Evolutionary conservation across 495 filamentous ascomycete species (phyloP).

Genomic region (Daldinia childiae): DNA sequence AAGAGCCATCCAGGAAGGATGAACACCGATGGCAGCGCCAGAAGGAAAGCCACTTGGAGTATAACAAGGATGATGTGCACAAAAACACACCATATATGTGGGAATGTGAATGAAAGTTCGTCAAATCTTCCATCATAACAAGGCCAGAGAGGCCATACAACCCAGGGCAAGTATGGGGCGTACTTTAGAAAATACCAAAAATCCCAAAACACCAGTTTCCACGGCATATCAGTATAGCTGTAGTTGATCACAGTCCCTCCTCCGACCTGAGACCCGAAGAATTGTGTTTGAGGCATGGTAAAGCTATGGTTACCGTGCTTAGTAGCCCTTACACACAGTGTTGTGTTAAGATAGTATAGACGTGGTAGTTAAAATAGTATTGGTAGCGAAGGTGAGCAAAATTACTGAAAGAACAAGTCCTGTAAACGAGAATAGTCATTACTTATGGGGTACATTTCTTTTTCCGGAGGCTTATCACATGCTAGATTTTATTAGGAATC

Average conservation of each 20-base stretch:
- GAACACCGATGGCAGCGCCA: background rate
- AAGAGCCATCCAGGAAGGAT: slow-evolving; percentile 2
- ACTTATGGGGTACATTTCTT: background rate
- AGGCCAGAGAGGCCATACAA: background rate
- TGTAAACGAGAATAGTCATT: background rate
- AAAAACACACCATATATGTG: slow-evolving; percentile 1
- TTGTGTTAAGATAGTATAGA: background rate
- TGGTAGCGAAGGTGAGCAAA: background rate
- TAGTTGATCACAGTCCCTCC: slow-evolving; percentile 1
- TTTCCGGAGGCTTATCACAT: background rate
- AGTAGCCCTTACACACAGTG: background rate
- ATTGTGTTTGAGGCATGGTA: background rate
- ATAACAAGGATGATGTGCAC: background rate
- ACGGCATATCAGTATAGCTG: slow-evolving; percentile 5
- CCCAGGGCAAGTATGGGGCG: background rate
- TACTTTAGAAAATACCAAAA: background rate
- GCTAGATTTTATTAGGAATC: background rate
- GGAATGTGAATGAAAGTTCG: slow-evolving; percentile 1
- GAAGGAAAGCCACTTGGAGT: background rate
- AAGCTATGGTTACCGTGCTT: background rate
- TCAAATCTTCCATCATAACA: background rate
- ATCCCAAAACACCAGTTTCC: slow-evolving; percentile 1
- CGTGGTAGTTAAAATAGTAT: too few relatives aligned
- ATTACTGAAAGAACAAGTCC: background rate
- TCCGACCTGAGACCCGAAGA: slow-evolving; percentile 4